These are phyloP conservation scores for Pyrenophora tritici-repentis DNA, from an alignment of 2,329 filamentous ascomycete genomes.

Conservation along the genomic window DNA sequence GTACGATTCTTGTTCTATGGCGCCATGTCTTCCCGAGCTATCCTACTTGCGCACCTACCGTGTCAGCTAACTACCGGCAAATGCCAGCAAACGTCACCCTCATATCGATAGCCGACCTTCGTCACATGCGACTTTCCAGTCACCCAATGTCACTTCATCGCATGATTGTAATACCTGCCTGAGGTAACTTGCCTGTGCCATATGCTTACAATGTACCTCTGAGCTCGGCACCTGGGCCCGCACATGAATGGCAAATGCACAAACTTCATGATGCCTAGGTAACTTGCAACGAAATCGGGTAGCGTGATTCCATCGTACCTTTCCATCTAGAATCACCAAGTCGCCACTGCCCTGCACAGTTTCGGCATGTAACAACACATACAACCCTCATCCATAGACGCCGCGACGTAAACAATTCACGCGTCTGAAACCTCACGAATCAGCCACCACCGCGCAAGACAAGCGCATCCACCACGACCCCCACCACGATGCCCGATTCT, in stretches of 20 bases:
- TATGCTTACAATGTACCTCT: not conserved
- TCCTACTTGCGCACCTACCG: not conserved
- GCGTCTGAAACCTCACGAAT: not conserved
- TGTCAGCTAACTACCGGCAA: too few relatives aligned
- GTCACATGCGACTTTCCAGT: too few relatives aligned
- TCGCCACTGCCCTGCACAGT: not conserved
- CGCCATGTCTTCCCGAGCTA: not conserved
- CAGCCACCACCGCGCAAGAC: not conserved
- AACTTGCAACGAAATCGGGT: not conserved
- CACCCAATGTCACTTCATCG: not conserved
- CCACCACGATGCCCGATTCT: slow-evolving; percentile 29
- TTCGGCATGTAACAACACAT: not conserved
- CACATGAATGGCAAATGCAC: slow-evolving; percentile 7
- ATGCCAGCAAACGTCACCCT: not conserved
- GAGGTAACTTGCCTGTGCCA: not conserved
- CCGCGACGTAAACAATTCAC: not conserved
- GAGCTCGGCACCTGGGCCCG: slow-evolving; percentile 10
- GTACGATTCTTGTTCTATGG: not conserved
- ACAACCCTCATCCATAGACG: not conserved
- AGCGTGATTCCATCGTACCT: not conserved
- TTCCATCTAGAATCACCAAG: not conserved
- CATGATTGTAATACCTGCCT: not conserved
- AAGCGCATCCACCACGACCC: too few relatives aligned
- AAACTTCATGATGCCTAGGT: not conserved
- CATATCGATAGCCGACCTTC: not conserved